Conservation (phyloP, 805 yeast species). For the Cyberlindnera maritima region DNA sequence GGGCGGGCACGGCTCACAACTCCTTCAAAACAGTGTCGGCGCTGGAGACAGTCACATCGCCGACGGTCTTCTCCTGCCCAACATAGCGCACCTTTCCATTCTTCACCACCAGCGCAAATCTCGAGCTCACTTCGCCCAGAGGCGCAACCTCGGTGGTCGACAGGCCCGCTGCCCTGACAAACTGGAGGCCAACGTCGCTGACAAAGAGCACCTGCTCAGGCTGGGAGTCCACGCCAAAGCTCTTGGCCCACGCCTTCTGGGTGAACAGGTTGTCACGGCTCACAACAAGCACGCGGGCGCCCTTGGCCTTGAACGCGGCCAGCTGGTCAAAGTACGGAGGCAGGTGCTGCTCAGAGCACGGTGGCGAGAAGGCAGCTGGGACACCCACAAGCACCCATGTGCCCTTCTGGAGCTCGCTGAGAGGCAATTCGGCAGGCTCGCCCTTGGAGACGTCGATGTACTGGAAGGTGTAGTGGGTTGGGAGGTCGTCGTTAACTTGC, state of each 20-base stretch:
- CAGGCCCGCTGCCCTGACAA: constrained; percentile 46
- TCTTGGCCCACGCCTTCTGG: constrained; percentile 57
- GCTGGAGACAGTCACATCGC: constrained; percentile 36
- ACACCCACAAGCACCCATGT: constrained; percentile 59
- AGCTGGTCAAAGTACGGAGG: constrained; percentile 48
- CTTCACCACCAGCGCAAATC: constrained; percentile 71
- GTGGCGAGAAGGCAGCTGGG: constrained; percentile 87
- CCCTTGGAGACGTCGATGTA: constrained; percentile 28
- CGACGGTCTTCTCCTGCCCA: constrained; percentile 34
- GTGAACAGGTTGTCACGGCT: constrained; percentile 73
- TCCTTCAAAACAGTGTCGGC: constrained; percentile 33
- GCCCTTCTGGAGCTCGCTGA: constrained; percentile 28
- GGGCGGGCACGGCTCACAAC: constrained; percentile 19
- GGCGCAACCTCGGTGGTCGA: constrained; percentile 52
- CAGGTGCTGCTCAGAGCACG: constrained; percentile 67
- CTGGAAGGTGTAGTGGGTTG: constrained; percentile 28
- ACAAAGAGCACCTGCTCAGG: constrained; percentile 48
- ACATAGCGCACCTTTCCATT: constrained; percentile 47
- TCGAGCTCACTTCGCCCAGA: constrained; percentile 45
- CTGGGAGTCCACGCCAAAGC: constrained; percentile 30
- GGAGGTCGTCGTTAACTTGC: constrained; percentile 10
- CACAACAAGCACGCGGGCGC: constrained; percentile 56
- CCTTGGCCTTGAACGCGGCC: constrained; percentile 48
- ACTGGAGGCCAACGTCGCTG: constrained; percentile 57
- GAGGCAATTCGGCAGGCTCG: constrained; percentile 29